Percentiles rank a stretch among this genome's conserved stretches.
These are phyloP conservation scores for Lumnitzera littorea DNA, from an alignment of 345 rosid species.

Conservation along the genomic window DNA sequence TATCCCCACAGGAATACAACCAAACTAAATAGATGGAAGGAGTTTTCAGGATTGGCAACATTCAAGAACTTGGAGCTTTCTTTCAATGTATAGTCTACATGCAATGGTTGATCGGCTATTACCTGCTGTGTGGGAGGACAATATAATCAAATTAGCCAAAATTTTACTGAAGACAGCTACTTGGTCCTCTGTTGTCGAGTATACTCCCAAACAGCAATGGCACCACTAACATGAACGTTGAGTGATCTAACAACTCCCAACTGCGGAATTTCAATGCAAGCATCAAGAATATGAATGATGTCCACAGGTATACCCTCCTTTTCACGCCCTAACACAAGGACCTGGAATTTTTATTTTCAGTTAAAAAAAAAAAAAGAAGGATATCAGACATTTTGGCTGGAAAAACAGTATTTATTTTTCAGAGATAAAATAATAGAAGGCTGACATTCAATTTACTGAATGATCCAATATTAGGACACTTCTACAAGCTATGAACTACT, in stretches of 20 bases:
- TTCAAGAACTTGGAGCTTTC: neutral
- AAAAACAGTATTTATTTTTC: neutral
- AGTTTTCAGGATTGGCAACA: neutral
- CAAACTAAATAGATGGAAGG: too few relatives aligned
- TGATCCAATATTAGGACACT: too few relatives aligned
- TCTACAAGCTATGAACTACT: too few relatives aligned
- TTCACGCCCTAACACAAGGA: slow-evolving; percentile 87
- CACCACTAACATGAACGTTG: slow-evolving; percentile 93
- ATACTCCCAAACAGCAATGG: slow-evolving; percentile 96
- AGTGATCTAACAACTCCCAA: slow-evolving; percentile 93
- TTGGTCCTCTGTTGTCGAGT: slow-evolving; percentile 78
- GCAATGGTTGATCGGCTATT: too few relatives aligned
- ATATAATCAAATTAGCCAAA: neutral
- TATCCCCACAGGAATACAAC: too few relatives aligned
- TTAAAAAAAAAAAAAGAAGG: neutral
- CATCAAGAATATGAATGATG: slow-evolving; percentile 75
- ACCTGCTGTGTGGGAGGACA: too few relatives aligned
- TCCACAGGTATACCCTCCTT: slow-evolving; percentile 96
- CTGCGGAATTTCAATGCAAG: slow-evolving; percentile 93
- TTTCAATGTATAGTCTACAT: too few relatives aligned
- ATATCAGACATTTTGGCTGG: neutral
- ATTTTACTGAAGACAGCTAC: slow-evolving; percentile 11
- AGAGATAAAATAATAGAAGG: too few relatives aligned
- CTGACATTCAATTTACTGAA: too few relatives aligned
- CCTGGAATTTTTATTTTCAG: slow-evolving; percentile 26